Evolutionary conservation across 2,329 filamentous ascomycete species (phyloP).

Genomic region (Metarhizium guizhouense): DNA sequence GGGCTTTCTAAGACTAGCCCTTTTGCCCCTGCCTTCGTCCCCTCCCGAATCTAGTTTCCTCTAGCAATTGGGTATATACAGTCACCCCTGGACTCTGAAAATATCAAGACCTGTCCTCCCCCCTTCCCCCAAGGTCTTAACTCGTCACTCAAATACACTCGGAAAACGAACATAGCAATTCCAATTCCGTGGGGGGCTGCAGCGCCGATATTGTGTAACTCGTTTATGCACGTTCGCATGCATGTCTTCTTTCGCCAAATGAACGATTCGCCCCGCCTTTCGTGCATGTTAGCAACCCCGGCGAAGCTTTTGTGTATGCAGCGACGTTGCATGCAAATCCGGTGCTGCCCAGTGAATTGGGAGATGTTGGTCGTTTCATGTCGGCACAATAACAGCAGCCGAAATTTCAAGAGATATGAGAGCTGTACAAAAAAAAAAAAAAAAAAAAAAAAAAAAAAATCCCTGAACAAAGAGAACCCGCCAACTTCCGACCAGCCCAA

Average conservation of each 20-base stretch:
- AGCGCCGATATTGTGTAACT: not conserved
- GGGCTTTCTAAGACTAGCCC: not conserved
- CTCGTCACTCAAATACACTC: not conserved
- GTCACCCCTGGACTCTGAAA: not conserved
- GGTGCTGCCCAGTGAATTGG: not conserved
- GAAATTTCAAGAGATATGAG: not conserved
- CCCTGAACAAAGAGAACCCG: not conserved
- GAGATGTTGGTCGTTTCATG: conserved; percentile 4
- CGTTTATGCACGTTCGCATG: not conserved
- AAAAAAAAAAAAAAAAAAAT: not conserved
- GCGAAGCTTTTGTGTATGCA: not conserved
- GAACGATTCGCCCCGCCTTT: not conserved
- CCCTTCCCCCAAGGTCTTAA: not conserved
- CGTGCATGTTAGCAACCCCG: not conserved
- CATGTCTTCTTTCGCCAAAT: not conserved
- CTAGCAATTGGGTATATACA: conserved; percentile 6
- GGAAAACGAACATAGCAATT: not conserved
- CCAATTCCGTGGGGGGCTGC: not conserved
- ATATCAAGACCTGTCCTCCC: not conserved
- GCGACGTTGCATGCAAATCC: not conserved
- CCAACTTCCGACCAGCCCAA: not conserved
- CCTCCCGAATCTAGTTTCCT: conserved; percentile 1
- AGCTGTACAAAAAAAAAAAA: conserved; percentile 3
- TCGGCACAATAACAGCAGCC: not conserved
- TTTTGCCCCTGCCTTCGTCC: not conserved